phyloP scores from a whole-genome alignment of 2,329 filamentous ascomycete species.

The Aspergillus transmontanensis region DNA sequence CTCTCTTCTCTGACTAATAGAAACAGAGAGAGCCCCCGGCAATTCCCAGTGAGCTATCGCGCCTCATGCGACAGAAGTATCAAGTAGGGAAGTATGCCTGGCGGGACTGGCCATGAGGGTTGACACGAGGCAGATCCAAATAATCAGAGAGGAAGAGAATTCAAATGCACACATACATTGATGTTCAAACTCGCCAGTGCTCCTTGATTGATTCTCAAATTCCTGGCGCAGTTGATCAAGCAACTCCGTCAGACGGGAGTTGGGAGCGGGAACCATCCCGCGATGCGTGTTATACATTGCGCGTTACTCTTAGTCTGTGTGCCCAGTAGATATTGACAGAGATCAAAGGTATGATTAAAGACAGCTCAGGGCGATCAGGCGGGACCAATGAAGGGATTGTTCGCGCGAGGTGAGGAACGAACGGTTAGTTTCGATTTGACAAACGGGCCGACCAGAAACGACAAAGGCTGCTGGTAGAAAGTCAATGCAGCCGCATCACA shows the following conservation, averaged over 20 bases:
- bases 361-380: conserved; percentile 8
- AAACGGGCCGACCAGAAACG: conserved; percentile 10
- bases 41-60: not conserved
- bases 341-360: not conserved
- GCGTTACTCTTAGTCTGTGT: conserved; percentile 10
- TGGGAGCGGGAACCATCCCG: conserved; percentile 72
- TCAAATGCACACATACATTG: conserved; percentile 70
- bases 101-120: not conserved
- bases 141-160: not conserved
- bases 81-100: not conserved
- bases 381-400: not conserved
- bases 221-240: conserved; percentile 88
- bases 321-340: not conserved
- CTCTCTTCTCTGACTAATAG: not conserved
- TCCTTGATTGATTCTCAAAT: conserved; percentile 81
- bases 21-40: not conserved
- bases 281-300: conserved; percentile 86
- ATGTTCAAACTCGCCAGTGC: conserved; percentile 85
- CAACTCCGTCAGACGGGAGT: conserved; percentile 81
- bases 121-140: not conserved
- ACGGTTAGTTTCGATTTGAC: conserved; percentile 3
- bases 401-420: conserved; percentile 1
- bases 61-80: not conserved
- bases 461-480: conserved; percentile 10
- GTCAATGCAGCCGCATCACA: conserved; percentile 29